These are phyloP conservation scores for Scedosporium dehoogii DNA, from an alignment of 2,329 filamentous ascomycete genomes.

Conservation along the genomic window DNA sequence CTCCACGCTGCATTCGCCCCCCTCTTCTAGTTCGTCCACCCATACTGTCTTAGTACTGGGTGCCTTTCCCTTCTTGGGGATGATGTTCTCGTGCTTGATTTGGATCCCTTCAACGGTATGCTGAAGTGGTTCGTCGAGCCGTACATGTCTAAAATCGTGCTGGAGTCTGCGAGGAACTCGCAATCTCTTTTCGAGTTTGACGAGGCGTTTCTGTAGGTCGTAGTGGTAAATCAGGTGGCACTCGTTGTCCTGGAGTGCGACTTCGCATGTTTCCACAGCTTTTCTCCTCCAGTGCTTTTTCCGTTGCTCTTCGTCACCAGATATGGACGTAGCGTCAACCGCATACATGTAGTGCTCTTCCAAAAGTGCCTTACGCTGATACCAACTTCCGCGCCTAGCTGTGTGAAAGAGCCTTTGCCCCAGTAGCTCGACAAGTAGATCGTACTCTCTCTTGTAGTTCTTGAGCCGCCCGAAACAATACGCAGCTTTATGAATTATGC, in stretches of 20 bases:
- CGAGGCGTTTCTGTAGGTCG: conserved; percentile 87
- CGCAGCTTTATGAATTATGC: conserved; percentile 82
- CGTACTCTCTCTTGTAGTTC: conserved; percentile 66
- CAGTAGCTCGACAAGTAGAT: conserved; percentile 64
- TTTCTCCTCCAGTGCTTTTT: conserved; percentile 76
- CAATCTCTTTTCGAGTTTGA: conserved; percentile 77
- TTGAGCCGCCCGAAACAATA: conserved; percentile 74
- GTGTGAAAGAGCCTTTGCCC: conserved; percentile 76
- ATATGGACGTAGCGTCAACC: conserved; percentile 33
- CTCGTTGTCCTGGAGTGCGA: conserved; percentile 74
- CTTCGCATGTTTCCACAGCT: conserved; percentile 73
- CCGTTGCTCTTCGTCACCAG: conserved; percentile 36
- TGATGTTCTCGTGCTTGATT: conserved; percentile 49
- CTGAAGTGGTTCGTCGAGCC: conserved; percentile 64
- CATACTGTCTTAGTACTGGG: conserved; percentile 69
- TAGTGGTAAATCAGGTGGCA: conserved; percentile 92
- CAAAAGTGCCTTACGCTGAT: conserved; percentile 84
- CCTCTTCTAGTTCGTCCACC: conserved; percentile 65
- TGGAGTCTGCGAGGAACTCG: conserved; percentile 77
- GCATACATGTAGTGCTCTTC: conserved; percentile 91
- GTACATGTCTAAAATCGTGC: conserved; percentile 85
- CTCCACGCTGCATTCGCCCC: conserved; percentile 77
- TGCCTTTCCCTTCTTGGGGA: conserved; percentile 27
- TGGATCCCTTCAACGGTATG: conserved; percentile 69
- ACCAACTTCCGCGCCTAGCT: conserved; percentile 81